Base-by-base conservation (phyloP, 768 basidiomycete genomes). In the Agaricus blazei region DNA sequence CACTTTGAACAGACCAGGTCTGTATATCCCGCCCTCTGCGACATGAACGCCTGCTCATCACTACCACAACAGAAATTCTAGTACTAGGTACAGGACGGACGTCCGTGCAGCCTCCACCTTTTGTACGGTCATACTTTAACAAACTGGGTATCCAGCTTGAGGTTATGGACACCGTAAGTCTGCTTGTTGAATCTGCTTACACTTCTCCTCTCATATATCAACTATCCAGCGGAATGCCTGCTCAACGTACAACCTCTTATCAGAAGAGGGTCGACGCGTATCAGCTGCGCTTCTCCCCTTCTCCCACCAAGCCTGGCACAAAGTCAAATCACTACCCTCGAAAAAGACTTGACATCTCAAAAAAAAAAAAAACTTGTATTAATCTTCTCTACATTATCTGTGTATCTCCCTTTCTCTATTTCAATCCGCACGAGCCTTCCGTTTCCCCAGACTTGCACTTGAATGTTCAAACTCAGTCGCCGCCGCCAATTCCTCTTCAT, bases 221-320 rank as follows among this genome's bases (percentile, higher is more conserved):
- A 36, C 27, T 45, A 27, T 9, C 49, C 54, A 90, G 94, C 76
- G 91, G 64, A 97, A 95, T 66, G 96, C 95, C 15, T 94, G 92
- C 63, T 88, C 95, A 27, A 98, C 96, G 0, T 99, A 94, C 70
- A 98, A 99, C 68, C 68, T 99, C 24, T 77, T 99, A 45, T 72
- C 88, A 0, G 96, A 99, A 68, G 96, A 99, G 71, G 96, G 96
- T 6, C 77, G 96, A 51, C 85, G 88, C 26, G 92, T 98, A 11
- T 91, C 93, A 40, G 94, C 91, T 12, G 95, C 94, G 2, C 69
- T 97, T n/a, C 75, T 95, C 19, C 93, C 94, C 3, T 60, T 85
- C 15, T 69, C 73, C 6, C 75, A 78, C 42, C 74, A 72, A 34
- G 43, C 68, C n/a, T 88, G 87, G 88, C 67, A 68, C 43, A 78